Evolutionary conservation across 306 rosid genomes (phyloP).

Genomic region (Vicia faba): DNA sequence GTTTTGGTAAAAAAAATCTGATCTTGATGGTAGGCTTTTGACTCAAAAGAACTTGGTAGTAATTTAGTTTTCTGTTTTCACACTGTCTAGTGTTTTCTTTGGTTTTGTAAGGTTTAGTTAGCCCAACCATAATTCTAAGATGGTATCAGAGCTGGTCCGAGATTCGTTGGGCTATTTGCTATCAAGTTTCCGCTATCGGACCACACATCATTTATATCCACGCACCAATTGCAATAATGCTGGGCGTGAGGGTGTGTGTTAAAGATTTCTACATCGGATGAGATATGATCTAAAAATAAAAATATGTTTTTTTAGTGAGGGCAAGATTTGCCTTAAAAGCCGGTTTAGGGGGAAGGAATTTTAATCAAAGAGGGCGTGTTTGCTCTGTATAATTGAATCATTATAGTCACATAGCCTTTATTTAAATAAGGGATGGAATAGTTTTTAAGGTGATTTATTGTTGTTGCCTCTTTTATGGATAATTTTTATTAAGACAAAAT

Average conservation of each 20-base stretch:
- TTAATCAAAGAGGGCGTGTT: not conserved
- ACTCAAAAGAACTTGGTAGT: conserved; percentile 3
- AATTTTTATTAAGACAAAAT: not conserved
- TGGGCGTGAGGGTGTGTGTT: too few species aligned
- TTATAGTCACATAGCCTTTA: conserved; percentile 5
- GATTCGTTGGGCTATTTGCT: too few species aligned
- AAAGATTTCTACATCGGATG: too few species aligned
- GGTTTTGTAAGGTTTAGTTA: too few species aligned
- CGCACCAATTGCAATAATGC: too few species aligned
- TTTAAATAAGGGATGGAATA: conserved; percentile 14
- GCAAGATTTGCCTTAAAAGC: too few species aligned
- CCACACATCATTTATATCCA: too few species aligned
- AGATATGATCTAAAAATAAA: too few species aligned
- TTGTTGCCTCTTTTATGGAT: conserved; percentile 6
- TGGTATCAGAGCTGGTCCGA: too few species aligned
- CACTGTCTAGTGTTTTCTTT: conserved; percentile 6
- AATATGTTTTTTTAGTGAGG: too few species aligned
- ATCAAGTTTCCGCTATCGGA: too few species aligned
- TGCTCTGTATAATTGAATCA: conserved; percentile 23
- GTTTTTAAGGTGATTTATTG: conserved; percentile 1
- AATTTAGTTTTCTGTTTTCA: conserved; percentile 24
- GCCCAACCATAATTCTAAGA: too few species aligned
- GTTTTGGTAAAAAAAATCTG: not conserved
- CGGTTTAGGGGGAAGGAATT: not conserved
- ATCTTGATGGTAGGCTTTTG: conserved; percentile 23